Percentiles rank a stretch among this genome's conserved stretches.
phyloP scores from a whole-genome alignment of 1,284 basidiomycete genomes.

The Trametes versicolor region DNA sequence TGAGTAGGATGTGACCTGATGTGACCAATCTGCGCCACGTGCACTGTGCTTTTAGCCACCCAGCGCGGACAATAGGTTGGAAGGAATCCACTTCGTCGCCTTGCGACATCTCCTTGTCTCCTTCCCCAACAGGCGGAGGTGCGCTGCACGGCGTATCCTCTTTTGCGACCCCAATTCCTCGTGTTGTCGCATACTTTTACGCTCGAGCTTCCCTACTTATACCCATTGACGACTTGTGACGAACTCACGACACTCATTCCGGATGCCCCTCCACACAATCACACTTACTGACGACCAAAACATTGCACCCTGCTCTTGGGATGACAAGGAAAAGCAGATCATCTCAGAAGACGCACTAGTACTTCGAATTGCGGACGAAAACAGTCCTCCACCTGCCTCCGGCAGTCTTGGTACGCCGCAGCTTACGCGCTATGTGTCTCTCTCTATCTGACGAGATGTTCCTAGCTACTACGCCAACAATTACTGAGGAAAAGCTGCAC shows the following conservation, averaged over 20 bases:
- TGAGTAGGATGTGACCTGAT: neutral
- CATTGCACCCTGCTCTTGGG: neutral
- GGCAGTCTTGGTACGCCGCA: neutral
- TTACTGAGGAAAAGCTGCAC: no score
- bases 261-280: neutral
- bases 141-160: no score
- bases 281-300: neutral
- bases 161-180: no score
- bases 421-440: neutral
- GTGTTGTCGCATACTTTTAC: no score
- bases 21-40: neutral
- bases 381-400: neutral
- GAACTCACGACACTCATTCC: neutral
- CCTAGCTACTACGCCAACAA: no score
- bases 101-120: neutral
- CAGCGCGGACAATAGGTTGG: neutral
- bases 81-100: neutral
- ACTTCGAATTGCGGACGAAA: neutral
- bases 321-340: no score
- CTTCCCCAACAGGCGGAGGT: neutral
- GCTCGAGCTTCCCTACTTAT: neutral
- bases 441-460: neutral
- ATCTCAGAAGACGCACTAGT: no score
- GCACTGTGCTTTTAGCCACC: neutral
- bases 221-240: neutral